Percentiles rank a stretch among this genome's conserved stretches.
These are phyloP conservation scores for Populus hybrid DNA, from an alignment of 441 rosid genomes.

Conservation along the genomic window DNA sequence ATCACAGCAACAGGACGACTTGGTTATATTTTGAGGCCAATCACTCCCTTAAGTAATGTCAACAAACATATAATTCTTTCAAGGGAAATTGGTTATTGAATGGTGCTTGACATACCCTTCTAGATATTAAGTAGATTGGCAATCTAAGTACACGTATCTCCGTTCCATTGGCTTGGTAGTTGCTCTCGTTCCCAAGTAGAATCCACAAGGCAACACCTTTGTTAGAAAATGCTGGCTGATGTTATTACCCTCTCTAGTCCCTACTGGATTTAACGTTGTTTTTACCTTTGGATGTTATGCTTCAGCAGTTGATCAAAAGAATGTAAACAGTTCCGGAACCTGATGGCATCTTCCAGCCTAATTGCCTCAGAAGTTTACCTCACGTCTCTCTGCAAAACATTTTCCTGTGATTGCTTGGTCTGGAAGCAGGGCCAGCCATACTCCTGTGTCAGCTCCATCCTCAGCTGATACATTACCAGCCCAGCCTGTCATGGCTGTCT, in stretches of 20 bases:
- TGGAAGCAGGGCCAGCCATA: slow-evolving; percentile 80
- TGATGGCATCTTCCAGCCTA: neutral
- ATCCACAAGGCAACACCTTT: neutral
- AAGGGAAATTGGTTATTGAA: neutral
- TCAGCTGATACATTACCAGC: slow-evolving; percentile 68
- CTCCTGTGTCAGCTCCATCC: slow-evolving; percentile 92
- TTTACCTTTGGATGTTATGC: neutral
- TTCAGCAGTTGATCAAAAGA: neutral
- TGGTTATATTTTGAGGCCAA: neutral
- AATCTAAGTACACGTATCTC: neutral
- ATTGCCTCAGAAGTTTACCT: slow-evolving; percentile 54
- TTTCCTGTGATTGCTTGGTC: slow-evolving; percentile 64
- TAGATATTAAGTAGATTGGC: neutral
- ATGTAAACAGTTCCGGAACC: neutral
- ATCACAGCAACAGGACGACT: neutral
- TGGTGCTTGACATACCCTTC: neutral
- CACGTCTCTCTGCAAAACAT: slow-evolving; percentile 94
- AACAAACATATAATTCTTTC: slow-evolving; percentile 5
- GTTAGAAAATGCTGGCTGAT: neutral
- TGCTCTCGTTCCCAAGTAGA: neutral
- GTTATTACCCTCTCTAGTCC: neutral
- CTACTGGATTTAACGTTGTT: neutral
- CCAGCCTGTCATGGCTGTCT: slow-evolving; percentile 90
- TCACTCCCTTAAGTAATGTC: neutral
- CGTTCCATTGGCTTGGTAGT: neutral